Evolutionary conservation across 352 stramenopile species (phyloP).

Genomic region (Phytopythium aichiense): DNA sequence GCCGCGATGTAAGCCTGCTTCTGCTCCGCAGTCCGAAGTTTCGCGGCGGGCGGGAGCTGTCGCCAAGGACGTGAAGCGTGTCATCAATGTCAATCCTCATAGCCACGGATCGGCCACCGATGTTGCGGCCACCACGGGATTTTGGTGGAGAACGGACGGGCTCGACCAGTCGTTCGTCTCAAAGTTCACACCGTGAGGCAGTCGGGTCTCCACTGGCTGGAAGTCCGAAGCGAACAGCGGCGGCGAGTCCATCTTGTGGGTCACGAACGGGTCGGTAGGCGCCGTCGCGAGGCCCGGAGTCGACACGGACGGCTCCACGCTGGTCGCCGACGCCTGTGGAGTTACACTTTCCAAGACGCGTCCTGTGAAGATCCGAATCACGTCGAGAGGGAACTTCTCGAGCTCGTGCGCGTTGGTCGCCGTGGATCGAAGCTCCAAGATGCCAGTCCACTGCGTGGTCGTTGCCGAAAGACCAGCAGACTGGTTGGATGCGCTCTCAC

Average conservation of each 20-base stretch:
- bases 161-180: neutral
- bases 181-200: neutral
- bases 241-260: neutral
- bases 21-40: no score
- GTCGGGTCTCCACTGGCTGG: conserved; percentile 2
- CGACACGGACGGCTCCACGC: neutral
- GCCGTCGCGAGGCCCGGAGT: neutral
- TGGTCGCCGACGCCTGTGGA: neutral
- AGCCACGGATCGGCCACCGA: conserved; percentile 1
- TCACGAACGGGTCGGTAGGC: neutral
- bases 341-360: neutral
- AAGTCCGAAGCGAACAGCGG: neutral
- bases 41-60: no score
- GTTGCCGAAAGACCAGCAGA: neutral
- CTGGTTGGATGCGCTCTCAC: neutral
- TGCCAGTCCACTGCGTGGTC: conserved; percentile 20
- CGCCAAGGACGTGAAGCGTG: no score
- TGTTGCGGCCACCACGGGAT: neutral
- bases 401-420: conserved; percentile 38
- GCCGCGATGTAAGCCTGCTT: no score
- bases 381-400: conserved; percentile 31
- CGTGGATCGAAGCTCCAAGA: conserved; percentile 54
- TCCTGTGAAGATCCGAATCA: conserved; percentile 33
- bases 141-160: neutral
- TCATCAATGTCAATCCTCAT: neutral